Conservation (phyloP, 148 eudicot genomes). For the Bassia scoparia region DNA sequence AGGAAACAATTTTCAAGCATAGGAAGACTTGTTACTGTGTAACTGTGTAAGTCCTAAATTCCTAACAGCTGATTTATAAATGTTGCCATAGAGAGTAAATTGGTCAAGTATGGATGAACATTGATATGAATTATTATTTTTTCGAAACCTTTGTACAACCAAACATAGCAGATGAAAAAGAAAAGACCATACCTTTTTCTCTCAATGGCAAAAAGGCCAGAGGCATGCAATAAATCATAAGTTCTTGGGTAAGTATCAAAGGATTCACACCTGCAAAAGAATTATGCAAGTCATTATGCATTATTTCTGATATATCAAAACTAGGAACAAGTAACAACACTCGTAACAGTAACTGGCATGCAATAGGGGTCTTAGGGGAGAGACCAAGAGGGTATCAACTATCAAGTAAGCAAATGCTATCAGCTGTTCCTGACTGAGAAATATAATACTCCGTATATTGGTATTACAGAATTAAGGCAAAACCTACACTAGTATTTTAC, state of each 20-base stretch:
- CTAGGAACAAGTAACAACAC: neutral
- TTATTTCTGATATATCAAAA: neutral
- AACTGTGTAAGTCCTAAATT: neutral
- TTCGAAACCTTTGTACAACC: neutral
- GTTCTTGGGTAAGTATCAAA: conserved; percentile 99
- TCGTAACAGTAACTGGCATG: neutral
- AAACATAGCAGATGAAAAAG: conserved; percentile 1
- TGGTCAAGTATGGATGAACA: too few species aligned
- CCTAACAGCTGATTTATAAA: neutral
- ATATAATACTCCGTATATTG: neutral
- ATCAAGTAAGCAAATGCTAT: neutral
- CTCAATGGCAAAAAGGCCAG: conserved; percentile 84
- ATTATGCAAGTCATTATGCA: conserved; percentile 3
- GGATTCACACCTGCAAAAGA: conserved; percentile 80
- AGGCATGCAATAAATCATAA: conserved; percentile 89
- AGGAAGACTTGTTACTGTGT: too few species aligned
- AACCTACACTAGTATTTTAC: neutral
- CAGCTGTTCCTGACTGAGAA: neutral
- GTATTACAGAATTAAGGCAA: neutral
- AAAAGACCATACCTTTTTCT: conserved; percentile 55
- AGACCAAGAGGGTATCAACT: neutral
- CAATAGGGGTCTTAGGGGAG: too few species aligned
- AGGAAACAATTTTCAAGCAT: neutral
- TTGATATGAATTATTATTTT: too few species aligned
- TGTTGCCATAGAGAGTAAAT: too few species aligned